These are phyloP conservation scores for Boletus hoseneyae DNA, from an alignment of 1,284 basidiomycete genomes.

Conservation along the genomic window DNA sequence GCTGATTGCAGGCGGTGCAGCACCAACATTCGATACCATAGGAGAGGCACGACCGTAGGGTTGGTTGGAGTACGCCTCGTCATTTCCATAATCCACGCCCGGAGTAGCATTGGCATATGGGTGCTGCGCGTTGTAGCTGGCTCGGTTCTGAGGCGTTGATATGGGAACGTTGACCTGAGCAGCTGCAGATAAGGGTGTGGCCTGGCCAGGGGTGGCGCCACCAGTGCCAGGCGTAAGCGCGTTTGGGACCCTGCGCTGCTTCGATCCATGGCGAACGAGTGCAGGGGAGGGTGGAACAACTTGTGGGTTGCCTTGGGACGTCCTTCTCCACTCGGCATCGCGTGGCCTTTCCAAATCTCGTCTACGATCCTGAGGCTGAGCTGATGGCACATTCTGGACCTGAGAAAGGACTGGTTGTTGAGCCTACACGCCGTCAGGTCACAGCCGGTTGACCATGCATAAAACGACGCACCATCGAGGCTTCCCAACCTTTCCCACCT, in stretches of 20 bases:
- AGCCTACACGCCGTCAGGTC: constrained; percentile 35
- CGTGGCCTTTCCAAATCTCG: constrained; percentile 56
- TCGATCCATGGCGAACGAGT: constrained; percentile 68
- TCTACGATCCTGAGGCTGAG: constrained; percentile 51
- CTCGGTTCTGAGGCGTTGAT: constrained; percentile 47
- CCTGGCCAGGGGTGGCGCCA: constrained; percentile 45
- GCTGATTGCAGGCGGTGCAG: constrained; percentile 67
- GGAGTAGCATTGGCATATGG: constrained; percentile 59
- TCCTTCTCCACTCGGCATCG: constrained; percentile 37
- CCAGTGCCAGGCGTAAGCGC: constrained; percentile 52
- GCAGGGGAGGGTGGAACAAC: constrained; percentile 70
- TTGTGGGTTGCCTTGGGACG: constrained; percentile 54
- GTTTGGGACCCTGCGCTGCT: constrained; percentile 56
- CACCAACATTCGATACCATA: constrained; percentile 65
- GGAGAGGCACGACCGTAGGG: constrained; percentile 69
- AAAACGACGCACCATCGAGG: constrained; percentile 57
- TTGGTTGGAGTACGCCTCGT: constrained; percentile 49
- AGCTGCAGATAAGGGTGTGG: constrained; percentile 64
- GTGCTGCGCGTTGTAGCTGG: constrained; percentile 47
- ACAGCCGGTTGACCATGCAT: constrained; percentile 1
- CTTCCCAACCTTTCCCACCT: constrained; percentile 96
- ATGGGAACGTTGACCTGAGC: constrained; percentile 72
- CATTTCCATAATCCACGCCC: constrained; percentile 53
- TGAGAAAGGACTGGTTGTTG: constrained; percentile 60
- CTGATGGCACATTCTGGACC: constrained; percentile 52